A percentile compares a stretch with the other conserved stretches of the same genome.
Evolutionary conservation across 176 grass and related monocot species (phyloP).

Genomic region (Aegilops umbellulata): DNA sequence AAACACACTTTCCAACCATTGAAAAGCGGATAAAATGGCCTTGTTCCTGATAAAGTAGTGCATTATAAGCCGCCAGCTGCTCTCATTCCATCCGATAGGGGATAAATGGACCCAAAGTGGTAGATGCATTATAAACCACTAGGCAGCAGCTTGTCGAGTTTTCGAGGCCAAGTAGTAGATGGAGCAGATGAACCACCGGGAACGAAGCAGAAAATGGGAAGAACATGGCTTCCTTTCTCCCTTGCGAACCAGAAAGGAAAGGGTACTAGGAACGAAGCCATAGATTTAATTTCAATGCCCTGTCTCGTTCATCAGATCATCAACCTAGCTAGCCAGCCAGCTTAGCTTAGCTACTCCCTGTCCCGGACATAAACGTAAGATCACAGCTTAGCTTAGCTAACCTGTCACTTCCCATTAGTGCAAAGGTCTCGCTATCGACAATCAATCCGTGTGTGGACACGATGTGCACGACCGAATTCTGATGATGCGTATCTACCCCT

Average conservation of each 20-base stretch:
- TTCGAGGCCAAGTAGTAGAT: slow-evolving; percentile 18
- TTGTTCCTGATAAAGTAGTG: neutral
- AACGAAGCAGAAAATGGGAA: neutral
- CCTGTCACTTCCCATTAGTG: neutral
- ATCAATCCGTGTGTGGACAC: neutral
- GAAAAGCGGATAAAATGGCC: neutral
- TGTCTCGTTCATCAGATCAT: neutral
- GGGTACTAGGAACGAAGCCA: neutral
- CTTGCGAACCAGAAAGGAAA: neutral
- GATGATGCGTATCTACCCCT: neutral
- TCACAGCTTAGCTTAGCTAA: neutral
- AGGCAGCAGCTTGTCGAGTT: slow-evolving; percentile 9
- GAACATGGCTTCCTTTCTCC: neutral
- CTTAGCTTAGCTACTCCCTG: slow-evolving; percentile 19
- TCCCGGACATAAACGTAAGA: slow-evolving; percentile 10
- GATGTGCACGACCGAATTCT: neutral
- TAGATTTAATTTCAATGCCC: neutral
- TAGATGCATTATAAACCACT: neutral
- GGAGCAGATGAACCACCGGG: slow-evolving; percentile 34
- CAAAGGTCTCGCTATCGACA: neutral
- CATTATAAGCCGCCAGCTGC: too few relatives aligned
- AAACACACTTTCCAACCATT: neutral
- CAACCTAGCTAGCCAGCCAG: neutral
- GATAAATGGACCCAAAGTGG: neutral
- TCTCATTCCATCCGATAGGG: neutral